These are phyloP conservation scores for Martiniozyma asiatica DNA, from an alignment of 1,139 yeast species.

Conservation along the genomic window DNA sequence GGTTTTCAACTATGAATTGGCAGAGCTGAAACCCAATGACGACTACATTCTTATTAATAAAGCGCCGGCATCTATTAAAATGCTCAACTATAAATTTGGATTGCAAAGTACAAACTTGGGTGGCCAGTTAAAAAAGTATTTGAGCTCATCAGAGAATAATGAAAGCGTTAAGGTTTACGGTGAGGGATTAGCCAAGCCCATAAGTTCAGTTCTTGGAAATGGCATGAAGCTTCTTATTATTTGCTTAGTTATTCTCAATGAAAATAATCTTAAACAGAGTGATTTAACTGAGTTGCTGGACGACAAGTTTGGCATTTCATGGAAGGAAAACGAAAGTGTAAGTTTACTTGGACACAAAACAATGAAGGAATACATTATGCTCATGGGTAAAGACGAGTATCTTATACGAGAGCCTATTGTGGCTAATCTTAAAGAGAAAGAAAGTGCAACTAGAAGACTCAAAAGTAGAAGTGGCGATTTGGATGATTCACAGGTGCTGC, in stretches of 20 bases:
- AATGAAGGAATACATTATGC: constrained; percentile 19
- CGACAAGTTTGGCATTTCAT: constrained; percentile 18
- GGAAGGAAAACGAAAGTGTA: constrained; percentile 13
- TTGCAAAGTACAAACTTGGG: constrained; percentile 9
- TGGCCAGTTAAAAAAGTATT: constrained; percentile 7
- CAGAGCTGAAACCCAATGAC: constrained; percentile 16
- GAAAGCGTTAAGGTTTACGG: constrained; percentile 2
- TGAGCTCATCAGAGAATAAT: constrained; percentile 1
- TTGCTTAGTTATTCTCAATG: constrained; percentile 21
- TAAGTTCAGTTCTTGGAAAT: constrained; percentile 16
- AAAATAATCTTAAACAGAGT: constrained; percentile 23
- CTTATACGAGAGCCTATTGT: constrained; percentile 7
- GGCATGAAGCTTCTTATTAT: constrained; percentile 24
- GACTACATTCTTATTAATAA: constrained; percentile 18
- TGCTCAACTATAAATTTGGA: constrained; percentile 12
- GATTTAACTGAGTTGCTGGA: constrained; percentile 22
- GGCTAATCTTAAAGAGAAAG: background rate
- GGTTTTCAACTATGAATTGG: constrained; percentile 17
- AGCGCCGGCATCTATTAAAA: constrained; percentile 12
- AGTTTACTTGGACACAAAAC: constrained; percentile 14
- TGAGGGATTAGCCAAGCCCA: constrained; percentile 16
- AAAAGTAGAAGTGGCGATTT: constrained; percentile 9
- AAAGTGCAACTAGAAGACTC: constrained; percentile 8
- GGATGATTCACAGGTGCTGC: constrained; percentile 24
- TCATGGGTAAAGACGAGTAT: constrained; percentile 23